Evolutionary conservation across 2,329 filamentous ascomycete genomes (phyloP).

Genomic region (Sporothrix dimorphospora): DNA sequence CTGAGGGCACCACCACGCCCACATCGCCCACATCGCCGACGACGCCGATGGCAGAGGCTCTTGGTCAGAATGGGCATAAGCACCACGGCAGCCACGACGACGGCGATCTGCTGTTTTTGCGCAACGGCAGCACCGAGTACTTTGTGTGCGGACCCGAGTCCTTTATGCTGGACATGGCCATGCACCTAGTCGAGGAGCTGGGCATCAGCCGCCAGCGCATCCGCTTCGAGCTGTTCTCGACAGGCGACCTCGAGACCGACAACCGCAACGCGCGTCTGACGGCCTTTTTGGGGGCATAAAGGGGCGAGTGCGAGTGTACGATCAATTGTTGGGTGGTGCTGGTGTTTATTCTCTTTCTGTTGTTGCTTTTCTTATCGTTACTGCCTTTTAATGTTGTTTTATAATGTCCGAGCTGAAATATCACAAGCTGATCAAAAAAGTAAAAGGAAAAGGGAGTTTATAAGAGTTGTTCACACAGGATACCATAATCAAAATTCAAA

Average conservation of each 20-base stretch:
- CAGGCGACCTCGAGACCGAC: constrained; percentile 40
- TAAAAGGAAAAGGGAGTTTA: neutral
- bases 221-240: constrained; percentile 53
- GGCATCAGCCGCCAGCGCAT: constrained; percentile 47
- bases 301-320: neutral
- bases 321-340: neutral
- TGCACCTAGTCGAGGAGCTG: constrained; percentile 45
- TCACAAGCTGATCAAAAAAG: neutral
- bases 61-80: constrained; percentile 42
- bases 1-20: constrained; percentile 23
- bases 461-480: neutral
- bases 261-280: constrained; percentile 29
- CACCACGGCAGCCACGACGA: constrained; percentile 43
- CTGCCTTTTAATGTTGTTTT: neutral
- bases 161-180: constrained; percentile 57
- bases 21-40: constrained; percentile 27
- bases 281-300: neutral
- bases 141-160: constrained; percentile 59
- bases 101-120: constrained; percentile 50
- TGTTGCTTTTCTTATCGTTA: neutral
- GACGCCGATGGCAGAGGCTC: too few species aligned
- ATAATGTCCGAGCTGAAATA: neutral
- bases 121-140: constrained; percentile 53
- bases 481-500: constrained; percentile 13
- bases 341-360: neutral